Evolutionary conservation across 1,284 basidiomycete species (phyloP), one percentile per base, ranked within the genome.

Genomic region (Coniophora puteana): DNA sequence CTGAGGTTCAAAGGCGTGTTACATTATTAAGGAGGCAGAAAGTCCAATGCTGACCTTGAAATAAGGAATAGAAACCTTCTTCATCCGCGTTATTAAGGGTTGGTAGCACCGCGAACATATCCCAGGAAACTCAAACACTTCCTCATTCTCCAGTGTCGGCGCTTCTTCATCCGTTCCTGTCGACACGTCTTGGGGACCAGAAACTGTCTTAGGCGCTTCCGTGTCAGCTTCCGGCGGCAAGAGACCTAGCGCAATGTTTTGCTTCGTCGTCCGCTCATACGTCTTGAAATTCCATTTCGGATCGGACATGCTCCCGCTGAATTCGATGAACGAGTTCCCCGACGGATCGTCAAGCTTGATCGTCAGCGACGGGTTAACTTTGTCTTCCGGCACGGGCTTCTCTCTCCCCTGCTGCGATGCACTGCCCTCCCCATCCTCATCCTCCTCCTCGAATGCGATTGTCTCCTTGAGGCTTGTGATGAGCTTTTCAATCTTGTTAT

Each of bases 51-150:
- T 40, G 44, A 88, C 91, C 75, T 99, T 92, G 76, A 99, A 99
- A 67, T 99, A 95, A 0, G 96, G 96, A 51, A 99, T 98, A 55
- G 83, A 84, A 54, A 99, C 88, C 58, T 89, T 92, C 75, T 99
- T 95, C 91, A 99, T 97, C 51, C 83, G 70, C 1, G 95, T 99
- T 57, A 92, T 78, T 17, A 93, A 71, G 7, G 79, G 72, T 47
- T 86, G 85, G 3, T 86, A 85, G 64, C 96, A 99, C 48, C 88
- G 89, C 8, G 90, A 89, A 63, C 96, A 99, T 3, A 78, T 71
- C 0, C 91, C 90, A 1, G 83, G 88, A 72, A 99, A 99, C 12
- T 83, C 78, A 60, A 83, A 91, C 10, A 99, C 78, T 62, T 99
- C 95, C 47, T 98, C 94, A 34, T 84, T 70, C 49, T 41, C 57